phyloP scores from a whole-genome alignment of 345 rosid species.

The Hypericum perforatum region DNA sequence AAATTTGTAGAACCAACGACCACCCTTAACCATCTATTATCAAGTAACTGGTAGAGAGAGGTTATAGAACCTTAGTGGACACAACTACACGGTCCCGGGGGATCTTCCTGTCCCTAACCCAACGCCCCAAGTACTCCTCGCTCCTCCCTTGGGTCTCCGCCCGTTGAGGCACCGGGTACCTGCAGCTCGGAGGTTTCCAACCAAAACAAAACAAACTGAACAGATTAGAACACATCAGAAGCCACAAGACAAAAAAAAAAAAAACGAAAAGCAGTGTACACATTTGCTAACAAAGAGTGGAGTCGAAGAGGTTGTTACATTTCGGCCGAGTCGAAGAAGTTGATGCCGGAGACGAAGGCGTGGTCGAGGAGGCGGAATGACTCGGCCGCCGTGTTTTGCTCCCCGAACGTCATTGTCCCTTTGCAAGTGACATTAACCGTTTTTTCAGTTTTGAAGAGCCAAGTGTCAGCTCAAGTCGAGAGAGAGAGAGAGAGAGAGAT shows the following conservation, averaged over 20 bases:
- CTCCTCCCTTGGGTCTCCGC: conserved; percentile 52
- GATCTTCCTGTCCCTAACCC: conserved; percentile 42
- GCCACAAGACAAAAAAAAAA: neutral
- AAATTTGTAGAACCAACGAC: too few relatives aligned
- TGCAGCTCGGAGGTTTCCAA: conserved; percentile 2
- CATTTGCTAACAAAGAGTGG: too few relatives aligned
- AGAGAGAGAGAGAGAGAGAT: neutral
- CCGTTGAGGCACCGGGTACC: conserved; percentile 71
- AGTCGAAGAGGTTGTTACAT: conserved; percentile 19
- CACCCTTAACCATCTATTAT: too few relatives aligned
- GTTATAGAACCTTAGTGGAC: conserved; percentile 37
- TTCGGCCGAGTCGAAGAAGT: conserved; percentile 65
- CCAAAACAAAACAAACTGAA: neutral
- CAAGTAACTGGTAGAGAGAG: neutral
- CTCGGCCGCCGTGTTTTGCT: conserved; percentile 37
- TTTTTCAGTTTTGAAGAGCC: neutral
- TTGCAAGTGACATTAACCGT: neutral
- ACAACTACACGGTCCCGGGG: conserved; percentile 40
- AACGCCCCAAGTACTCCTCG: conserved; percentile 51
- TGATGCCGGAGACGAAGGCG: conserved; percentile 44
- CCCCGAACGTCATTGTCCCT: conserved; percentile 67
- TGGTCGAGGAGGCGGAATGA: conserved; percentile 51
- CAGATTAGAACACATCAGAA: neutral
- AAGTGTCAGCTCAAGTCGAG: too few relatives aligned
- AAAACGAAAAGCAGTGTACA: neutral